Evolutionary conservation across 345 rosid genomes (phyloP).

Genomic region (Orychophragmus violaceus): DNA sequence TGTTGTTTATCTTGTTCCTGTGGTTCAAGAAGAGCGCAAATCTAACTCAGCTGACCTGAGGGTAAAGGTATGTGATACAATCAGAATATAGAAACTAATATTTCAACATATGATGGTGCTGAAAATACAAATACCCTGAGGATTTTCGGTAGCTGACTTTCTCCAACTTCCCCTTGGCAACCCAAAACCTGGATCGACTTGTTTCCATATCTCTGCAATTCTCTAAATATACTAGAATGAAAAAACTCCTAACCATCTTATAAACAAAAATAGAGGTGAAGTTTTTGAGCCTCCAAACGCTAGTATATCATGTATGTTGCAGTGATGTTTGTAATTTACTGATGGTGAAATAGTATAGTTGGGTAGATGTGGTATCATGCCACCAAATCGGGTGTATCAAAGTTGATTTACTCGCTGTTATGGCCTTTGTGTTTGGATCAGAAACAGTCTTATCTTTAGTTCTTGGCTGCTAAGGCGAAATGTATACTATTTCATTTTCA

Average conservation of each 20-base stretch:
- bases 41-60: neutral
- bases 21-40: neutral
- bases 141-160: neutral
- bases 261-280: too few species aligned
- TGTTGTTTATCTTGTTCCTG: neutral
- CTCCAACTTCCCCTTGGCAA: neutral
- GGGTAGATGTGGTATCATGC: neutral
- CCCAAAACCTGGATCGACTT: neutral
- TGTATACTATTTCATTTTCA: too few species aligned
- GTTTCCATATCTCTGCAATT: too few species aligned
- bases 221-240: too few species aligned
- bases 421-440: neutral
- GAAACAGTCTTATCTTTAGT: too few species aligned
- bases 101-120: neutral
- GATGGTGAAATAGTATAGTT: too few species aligned
- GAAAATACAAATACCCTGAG: neutral
- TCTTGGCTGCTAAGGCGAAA: too few species aligned
- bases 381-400: neutral
- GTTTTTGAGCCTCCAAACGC: too few species aligned
- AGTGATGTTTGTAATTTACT: too few species aligned
- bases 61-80: neutral
- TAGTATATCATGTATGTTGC: too few species aligned
- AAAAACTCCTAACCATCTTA: too few species aligned
- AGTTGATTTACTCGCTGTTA: neutral
- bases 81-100: neutral